Conservation (phyloP, 345 rosid genomes). For the Turnera subulata region DNA sequence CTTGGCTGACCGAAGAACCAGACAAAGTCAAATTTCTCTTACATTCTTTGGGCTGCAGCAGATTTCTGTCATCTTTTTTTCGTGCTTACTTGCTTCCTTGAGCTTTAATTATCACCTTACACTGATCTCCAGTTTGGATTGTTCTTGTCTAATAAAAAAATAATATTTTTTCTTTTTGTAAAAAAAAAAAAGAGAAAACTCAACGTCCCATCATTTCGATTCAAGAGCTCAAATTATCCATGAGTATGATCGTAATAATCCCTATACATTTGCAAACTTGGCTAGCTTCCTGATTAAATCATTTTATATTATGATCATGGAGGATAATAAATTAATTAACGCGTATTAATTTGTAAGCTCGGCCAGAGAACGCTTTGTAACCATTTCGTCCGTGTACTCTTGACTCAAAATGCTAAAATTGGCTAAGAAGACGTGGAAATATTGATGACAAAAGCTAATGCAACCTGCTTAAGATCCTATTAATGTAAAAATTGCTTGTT, state of each 20-base stretch:
- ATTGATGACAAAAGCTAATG: too few species aligned
- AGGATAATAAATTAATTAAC: too few species aligned
- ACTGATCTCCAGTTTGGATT: neutral
- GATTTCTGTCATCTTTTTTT: neutral
- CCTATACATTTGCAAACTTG: too few species aligned
- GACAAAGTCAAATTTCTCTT: slow-evolving; percentile 3
- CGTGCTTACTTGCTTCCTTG: neutral
- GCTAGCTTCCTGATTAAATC: too few species aligned
- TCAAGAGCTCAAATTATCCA: too few species aligned
- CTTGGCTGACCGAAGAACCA: neutral
- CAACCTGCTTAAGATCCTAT: too few species aligned
- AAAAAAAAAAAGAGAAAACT: neutral
- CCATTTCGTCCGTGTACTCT: neutral
- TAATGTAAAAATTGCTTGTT: neutral
- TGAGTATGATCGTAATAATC: too few species aligned
- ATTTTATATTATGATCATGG: too few species aligned
- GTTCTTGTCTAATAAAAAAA: neutral
- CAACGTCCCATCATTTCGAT: neutral
- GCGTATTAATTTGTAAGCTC: too few species aligned
- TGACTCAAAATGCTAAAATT: too few species aligned
- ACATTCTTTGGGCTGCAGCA: neutral
- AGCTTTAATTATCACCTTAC: neutral
- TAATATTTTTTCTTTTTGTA: neutral
- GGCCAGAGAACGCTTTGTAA: too few species aligned
- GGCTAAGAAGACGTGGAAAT: too few species aligned